Percentiles rank a stretch among this genome's conserved stretches.
phyloP scores from a whole-genome alignment of 2,329 filamentous ascomycete genomes.

The Cryphonectria japonica region DNA sequence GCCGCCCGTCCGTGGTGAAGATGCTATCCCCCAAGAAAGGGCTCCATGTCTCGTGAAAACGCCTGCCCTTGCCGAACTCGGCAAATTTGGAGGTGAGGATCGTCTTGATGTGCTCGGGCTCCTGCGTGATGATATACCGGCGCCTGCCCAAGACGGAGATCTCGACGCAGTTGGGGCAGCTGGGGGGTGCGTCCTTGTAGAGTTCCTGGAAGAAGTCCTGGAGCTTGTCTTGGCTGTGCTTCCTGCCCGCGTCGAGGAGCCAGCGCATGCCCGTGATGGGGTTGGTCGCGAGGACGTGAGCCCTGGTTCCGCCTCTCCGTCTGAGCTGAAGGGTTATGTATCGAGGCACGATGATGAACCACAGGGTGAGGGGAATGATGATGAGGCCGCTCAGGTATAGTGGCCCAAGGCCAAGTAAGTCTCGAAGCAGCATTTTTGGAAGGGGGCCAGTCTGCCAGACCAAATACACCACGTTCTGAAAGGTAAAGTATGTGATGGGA shows the following conservation, averaged over 20 bases:
- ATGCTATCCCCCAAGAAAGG: constrained; percentile 60
- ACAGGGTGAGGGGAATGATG: constrained; percentile 26
- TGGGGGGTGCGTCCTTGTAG: constrained; percentile 36
- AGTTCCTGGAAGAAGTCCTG: constrained; percentile 39
- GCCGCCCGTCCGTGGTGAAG: constrained; percentile 55
- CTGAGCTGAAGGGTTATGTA: constrained; percentile 37
- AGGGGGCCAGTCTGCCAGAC: too few species aligned
- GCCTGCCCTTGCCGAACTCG: constrained; percentile 53
- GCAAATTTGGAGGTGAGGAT: constrained; percentile 60
- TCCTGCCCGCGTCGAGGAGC: constrained; percentile 36
- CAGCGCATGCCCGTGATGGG: constrained; percentile 39
- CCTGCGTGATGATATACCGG: constrained; percentile 51
- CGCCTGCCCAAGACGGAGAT: constrained; percentile 38
- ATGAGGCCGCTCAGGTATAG: constrained; percentile 18
- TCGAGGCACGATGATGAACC: constrained; percentile 33
- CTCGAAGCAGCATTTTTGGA: constrained; percentile 20
- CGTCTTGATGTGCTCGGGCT: constrained; percentile 62
- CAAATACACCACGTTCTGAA: not conserved
- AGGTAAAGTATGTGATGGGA: not conserved
- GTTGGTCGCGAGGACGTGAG: constrained; percentile 40
- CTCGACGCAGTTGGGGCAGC: constrained; percentile 44
- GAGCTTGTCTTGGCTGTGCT: constrained; percentile 39
- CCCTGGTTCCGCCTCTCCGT: constrained; percentile 40
- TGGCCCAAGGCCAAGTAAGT: constrained; percentile 22
- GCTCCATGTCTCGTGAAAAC: constrained; percentile 47